phyloP scores from a whole-genome alignment of 2,329 filamentous ascomycete genomes.

The Penicillium sp. region DNA sequence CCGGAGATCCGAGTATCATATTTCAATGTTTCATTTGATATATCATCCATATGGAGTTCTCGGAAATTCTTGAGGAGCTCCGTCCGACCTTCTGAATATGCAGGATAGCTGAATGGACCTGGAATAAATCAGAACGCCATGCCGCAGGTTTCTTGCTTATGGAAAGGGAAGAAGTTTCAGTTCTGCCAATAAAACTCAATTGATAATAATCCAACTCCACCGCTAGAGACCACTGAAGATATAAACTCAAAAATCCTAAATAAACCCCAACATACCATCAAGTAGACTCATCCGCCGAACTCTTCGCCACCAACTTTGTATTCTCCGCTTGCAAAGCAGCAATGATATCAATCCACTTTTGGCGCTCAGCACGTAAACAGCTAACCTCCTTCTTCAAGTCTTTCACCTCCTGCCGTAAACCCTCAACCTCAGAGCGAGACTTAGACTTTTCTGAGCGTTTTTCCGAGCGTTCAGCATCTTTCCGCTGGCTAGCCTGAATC shows the following conservation, averaged over 20 bases:
- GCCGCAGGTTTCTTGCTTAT: not conserved
- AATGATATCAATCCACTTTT: slow-evolving; percentile 52
- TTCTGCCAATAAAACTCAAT: not conserved
- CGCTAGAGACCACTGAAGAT: not conserved
- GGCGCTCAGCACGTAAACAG: slow-evolving; percentile 51
- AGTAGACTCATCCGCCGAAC: slow-evolving; percentile 25
- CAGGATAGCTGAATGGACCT: not conserved
- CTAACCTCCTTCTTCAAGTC: slow-evolving; percentile 53
- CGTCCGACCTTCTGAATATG: not conserved
- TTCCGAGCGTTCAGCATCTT: slow-evolving; percentile 21
- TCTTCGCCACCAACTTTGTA: slow-evolving; percentile 42
- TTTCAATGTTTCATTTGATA: not conserved
- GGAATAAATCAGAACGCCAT: not conserved
- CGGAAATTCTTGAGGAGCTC: not conserved
- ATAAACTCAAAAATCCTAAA: not conserved
- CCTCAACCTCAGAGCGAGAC: slow-evolving; percentile 45
- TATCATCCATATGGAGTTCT: not conserved
- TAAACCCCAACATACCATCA: not conserved
- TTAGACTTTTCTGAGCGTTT: not conserved
- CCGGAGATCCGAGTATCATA: not conserved
- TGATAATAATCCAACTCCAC: not conserved
- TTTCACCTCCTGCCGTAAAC: slow-evolving; percentile 49
- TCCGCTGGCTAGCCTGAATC: slow-evolving; percentile 38
- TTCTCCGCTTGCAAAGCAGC: slow-evolving; percentile 61
- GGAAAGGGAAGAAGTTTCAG: not conserved